phyloP scores from a whole-genome alignment of 495 filamentous ascomycete genomes.

The Thermothielavioides terrestris region DNA sequence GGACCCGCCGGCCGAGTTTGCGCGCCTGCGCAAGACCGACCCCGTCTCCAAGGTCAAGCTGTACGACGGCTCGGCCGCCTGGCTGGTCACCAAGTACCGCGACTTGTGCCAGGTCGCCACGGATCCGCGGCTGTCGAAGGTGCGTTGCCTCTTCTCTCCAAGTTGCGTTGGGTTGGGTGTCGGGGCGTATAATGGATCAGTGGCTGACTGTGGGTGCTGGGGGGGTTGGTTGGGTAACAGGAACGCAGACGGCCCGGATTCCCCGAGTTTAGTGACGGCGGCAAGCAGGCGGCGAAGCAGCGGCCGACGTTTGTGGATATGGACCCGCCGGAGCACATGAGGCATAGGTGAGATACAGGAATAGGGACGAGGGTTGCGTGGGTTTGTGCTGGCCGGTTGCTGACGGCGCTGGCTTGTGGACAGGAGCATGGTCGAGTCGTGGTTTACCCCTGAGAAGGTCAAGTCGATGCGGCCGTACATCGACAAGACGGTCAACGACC shows the following conservation, averaged over 20 bases:
- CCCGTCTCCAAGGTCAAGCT: constrained; percentile 38
- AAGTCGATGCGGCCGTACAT: constrained; percentile 34
- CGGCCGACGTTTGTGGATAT: constrained; percentile 44
- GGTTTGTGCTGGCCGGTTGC: not conserved
- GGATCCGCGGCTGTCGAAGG: constrained; percentile 33
- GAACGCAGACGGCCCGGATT: constrained; percentile 36
- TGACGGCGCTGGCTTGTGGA: not conserved
- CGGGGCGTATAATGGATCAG: not conserved
- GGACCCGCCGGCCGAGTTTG: constrained; percentile 36
- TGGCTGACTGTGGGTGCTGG: not conserved
- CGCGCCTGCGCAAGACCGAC: constrained; percentile 27
- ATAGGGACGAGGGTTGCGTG: not conserved
- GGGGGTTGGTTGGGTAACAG: constrained; percentile 7
- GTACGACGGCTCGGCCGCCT: constrained; percentile 36
- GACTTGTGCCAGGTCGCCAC: constrained; percentile 37
- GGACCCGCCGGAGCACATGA: constrained; percentile 39
- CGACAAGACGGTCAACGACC: constrained; percentile 32
- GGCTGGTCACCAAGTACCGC: constrained; percentile 38
- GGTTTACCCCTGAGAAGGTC: constrained; percentile 32
- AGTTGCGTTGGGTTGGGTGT: not conserved
- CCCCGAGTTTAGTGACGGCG: constrained; percentile 35
- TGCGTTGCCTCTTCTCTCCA: not conserved
- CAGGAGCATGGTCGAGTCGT: constrained; percentile 35
- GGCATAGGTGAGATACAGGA: constrained; percentile 16
- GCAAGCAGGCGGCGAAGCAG: constrained; percentile 33